Evolutionary conservation across 2,329 filamentous ascomycete genomes (phyloP), one percentile per base, ranked within the genome.

Genomic region (Metarhizium anisopliae): DNA sequence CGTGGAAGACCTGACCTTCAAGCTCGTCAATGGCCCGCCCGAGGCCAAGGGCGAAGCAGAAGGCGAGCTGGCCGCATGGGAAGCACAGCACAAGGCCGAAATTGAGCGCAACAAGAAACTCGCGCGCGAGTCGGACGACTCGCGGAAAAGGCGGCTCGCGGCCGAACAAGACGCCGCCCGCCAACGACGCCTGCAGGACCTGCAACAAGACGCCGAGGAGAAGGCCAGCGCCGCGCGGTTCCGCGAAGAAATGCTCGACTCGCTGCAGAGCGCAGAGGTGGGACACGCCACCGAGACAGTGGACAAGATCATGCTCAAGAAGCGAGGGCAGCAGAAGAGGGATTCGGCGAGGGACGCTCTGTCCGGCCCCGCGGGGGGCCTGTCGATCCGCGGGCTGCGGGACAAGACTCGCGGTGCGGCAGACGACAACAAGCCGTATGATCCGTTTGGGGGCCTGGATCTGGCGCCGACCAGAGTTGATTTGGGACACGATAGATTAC

Each of bases 1-100:
- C 66, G 90, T 96, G 43, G 94, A 99, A 75, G 84, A 87, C 61
- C 81, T 96, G 59, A 92, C 92, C 2, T 91, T 92, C 73, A 93
- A 96, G 67, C 79, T 99, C 10, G 86, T 96, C 54, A 79, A 84
- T 60, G 84, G 86, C 47, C 79, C 76, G 47, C 84, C 92, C 57
- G 78, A 85, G 1, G 82, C 84, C n/a, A 81, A 74, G 55, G 66
- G 66, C 35, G 67, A 67, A 11, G 75, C 76, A 43, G 81, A 80
- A 60, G 61, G 64, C 29, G 66, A 74, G 57, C 72, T 80, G 14
- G 60, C 70, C 49, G 64, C 81, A 58, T 96, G 92, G 74, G 85
- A 90, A 65, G 80, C 85, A 50, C 81, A 84, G 55, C 90, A 96
- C 72, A 79, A 80, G 62, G 79, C 77, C 36, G 81, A 85, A 32